Base-by-base conservation (phyloP, 1,139 yeast genomes). In the Geotrichum cucujoidarum region DNA sequence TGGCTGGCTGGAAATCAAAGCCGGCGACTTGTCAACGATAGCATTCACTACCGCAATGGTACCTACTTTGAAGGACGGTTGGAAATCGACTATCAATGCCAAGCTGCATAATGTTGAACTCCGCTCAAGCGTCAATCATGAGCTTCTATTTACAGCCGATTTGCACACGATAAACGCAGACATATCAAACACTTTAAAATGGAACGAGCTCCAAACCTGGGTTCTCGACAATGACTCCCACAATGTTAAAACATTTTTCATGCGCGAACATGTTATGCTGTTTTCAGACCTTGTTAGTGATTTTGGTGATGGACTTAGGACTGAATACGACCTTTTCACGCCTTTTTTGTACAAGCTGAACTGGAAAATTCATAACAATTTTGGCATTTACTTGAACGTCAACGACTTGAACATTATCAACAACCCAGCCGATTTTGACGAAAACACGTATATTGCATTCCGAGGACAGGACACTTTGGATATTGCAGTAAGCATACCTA, bases 391-490 rank as follows among this genome's bases (percentile, higher is more conserved):
- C 60, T 66, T 90, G 51, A 90, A 89, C 62, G 83, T 88, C 24
- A 92, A 92, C 62, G 95, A 88, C 59, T 77, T 79, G 36, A 92
- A 92, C 60, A 86, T 92, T 58, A 83, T 92, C 58, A 84, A 88
- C 63, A 86, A 88, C 57, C 95, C 97, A 0, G 69, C 89, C 39
- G 96, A 89, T 61, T 80, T 84, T 58, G 78, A 76, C 46, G 92
- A 83, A 54, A 92, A 92, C 63, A 78, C 83, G 31, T 90, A 81
- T 58, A 55, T 90, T 3, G 80, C 92, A 0, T 72, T 90, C 53
- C 80, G 78, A 55, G 95, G 97, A 0, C 6, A 6, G 6, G 77
- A 78, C 4, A 66, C 66, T n/a, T 59, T 89, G 30, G 61, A 64
- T 2, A 58, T 81, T 1, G 68, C 71, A 11, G 63, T 81, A 11